These are phyloP conservation scores for Orbilia oligospora DNA, from an alignment of 2,329 filamentous ascomycete genomes.

Conservation along the genomic window DNA sequence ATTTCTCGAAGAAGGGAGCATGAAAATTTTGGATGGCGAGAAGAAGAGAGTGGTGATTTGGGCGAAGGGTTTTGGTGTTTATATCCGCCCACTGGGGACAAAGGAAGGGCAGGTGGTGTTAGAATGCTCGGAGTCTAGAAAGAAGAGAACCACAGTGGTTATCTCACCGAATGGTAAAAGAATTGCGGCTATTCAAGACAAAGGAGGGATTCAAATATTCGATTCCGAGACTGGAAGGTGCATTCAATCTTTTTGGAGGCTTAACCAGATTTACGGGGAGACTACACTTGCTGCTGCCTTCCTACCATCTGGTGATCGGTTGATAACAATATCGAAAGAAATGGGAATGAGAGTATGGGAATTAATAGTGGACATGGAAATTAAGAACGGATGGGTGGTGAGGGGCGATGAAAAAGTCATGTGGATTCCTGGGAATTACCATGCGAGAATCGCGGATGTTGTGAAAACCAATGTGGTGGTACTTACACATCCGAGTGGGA, in stretches of 20 bases:
- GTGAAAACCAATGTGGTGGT: neutral
- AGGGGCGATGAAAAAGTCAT: slow-evolving; percentile 19
- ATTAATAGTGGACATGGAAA: neutral
- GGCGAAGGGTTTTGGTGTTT: neutral
- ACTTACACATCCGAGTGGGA: slow-evolving; percentile 19
- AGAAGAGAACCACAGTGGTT: neutral
- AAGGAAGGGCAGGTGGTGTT: neutral
- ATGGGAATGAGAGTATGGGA: slow-evolving; percentile 4
- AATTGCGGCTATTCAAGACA: neutral
- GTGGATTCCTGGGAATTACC: slow-evolving; percentile 12
- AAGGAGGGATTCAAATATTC: neutral
- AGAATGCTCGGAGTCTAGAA: neutral
- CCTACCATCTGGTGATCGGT: slow-evolving; percentile 9
- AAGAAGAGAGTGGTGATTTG: neutral
- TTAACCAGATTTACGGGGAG: slow-evolving; percentile 1
- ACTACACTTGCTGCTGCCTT: neutral
- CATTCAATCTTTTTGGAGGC: slow-evolving; percentile 2
- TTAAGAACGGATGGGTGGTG: slow-evolving; percentile 11
- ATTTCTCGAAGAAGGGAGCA: neutral
- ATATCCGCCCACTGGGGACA: neutral
- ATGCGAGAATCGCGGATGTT: neutral
- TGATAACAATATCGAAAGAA: slow-evolving; percentile 29
- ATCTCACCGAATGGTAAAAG: neutral
- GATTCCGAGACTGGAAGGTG: neutral
- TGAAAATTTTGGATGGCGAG: neutral